Base-by-base conservation (phyloP, 169 alveolate species). In the Pseudocohnilembus persalinus region DNA sequence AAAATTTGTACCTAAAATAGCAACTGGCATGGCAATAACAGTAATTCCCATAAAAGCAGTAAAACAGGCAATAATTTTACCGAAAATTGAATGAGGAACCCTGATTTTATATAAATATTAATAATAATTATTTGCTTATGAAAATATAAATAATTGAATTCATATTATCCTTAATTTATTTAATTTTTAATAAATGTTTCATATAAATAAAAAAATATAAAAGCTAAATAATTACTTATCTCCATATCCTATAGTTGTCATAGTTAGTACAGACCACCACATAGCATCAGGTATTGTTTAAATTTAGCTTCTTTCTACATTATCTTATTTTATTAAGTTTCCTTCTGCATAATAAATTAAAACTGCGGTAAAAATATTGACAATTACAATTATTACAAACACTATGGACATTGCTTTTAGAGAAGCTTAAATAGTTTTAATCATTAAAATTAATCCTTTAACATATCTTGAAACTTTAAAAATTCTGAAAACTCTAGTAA, bases 181-280 rank as follows among this genome's bases (percentile, higher is more conserved):
- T n/a, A n/a, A n/a, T n/a, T n/a, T n/a, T n/a, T n/a, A n/a, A n/a
- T n/a, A n/a, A n/a, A n/a, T n/a, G n/a, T n/a, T n/a, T n/a, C n/a
- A n/a, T n/a, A n/a, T n/a, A n/a, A n/a, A n/a, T n/a, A n/a, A n/a
- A n/a, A n/a, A n/a, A n/a, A n/a, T n/a, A n/a, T n/a, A n/a, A n/a
- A n/a, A n/a, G n/a, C n/a, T n/a, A n/a, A n/a, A n/a, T n/a, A 11
- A 49, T 49, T 49, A 49, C 68, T 82, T 82, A 82, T 82, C 87
- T n/a, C 87, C 87, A 74, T 82, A 82, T 74, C 87, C 87, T 16
- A 82, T 81, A 32, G 87, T 82, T 20, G 87, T 82, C 87, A 82
- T 82, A 6, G 87, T 82, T 34, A 74, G 63, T 6, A 82, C 31
- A 29, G 74, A 74, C 81, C 81, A 82, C 87, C 87, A 82, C 33